These are phyloP conservation scores for Aurinia saxatilis DNA, from an alignment of 345 rosid genomes.

Conservation along the genomic window DNA sequence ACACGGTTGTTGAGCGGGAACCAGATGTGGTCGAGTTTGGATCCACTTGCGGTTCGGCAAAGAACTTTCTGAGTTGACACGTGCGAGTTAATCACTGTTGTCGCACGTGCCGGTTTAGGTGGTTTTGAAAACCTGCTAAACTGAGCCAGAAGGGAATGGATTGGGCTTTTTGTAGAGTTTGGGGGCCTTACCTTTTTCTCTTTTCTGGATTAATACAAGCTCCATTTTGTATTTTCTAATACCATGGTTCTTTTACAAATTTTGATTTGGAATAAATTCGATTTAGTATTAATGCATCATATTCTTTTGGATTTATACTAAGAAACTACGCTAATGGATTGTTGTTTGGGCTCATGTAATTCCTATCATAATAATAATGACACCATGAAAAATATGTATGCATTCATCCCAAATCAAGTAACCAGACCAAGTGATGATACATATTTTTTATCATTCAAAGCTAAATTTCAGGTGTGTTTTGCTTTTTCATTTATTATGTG, in stretches of 20 bases:
- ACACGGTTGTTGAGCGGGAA: slow-evolving; percentile 32
- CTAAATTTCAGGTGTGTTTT: no score
- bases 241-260: neutral
- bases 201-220: neutral
- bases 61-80: slow-evolving; percentile 19
- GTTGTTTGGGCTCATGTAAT: no score
- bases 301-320: no score
- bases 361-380: no score
- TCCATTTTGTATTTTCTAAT: neutral
- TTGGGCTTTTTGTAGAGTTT: neutral
- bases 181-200: slow-evolving; percentile 5
- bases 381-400: no score
- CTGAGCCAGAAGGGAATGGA: neutral
- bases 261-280: neutral
- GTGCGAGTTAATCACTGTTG: neutral
- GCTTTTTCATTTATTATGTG: no score
- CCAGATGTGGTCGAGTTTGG: slow-evolving; percentile 67
- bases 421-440: no score
- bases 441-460: no score
- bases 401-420: no score
- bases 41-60: slow-evolving; percentile 59
- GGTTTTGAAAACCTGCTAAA: neutral
- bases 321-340: no score
- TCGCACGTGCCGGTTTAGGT: neutral
- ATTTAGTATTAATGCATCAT: neutral